Evolutionary conservation across 2,329 filamentous ascomycete genomes (phyloP).

Genomic region (Talaromyces verruculosus): DNA sequence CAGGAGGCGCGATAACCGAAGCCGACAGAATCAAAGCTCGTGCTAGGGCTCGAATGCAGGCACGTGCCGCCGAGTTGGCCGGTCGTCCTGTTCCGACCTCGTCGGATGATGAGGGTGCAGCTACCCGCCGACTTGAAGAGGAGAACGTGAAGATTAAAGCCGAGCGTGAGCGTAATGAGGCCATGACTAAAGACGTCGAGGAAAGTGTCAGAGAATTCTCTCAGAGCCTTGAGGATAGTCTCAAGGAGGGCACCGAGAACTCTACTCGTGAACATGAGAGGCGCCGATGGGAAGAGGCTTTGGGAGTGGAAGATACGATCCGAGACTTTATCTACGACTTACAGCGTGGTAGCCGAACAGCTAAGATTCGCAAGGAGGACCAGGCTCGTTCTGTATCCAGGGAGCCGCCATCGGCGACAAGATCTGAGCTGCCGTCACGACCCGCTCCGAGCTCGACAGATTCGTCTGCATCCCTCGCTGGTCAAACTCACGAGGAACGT

Average conservation of each 20-base stretch:
- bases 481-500: slow-evolving; percentile 88
- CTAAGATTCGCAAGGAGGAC: slow-evolving; percentile 66
- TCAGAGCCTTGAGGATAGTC: slow-evolving; percentile 76
- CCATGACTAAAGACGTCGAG: slow-evolving; percentile 95
- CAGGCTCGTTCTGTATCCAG: slow-evolving; percentile 34
- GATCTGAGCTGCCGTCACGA: slow-evolving; percentile 28
- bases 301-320: slow-evolving; percentile 95
- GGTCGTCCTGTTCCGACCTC: slow-evolving; percentile 73
- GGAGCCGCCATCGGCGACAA: slow-evolving; percentile 24
- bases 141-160: slow-evolving; percentile 77
- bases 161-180: slow-evolving; percentile 91
- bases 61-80: slow-evolving; percentile 86
- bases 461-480: slow-evolving; percentile 72
- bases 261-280: slow-evolving; percentile 83
- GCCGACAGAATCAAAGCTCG: slow-evolving; percentile 91
- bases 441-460: slow-evolving; percentile 50
- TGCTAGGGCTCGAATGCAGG: slow-evolving; percentile 98
- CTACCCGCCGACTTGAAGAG: slow-evolving; percentile 81
- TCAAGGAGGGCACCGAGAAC: slow-evolving; percentile 77
- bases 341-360: slow-evolving; percentile 77
- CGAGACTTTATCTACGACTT: slow-evolving; percentile 98
- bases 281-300: slow-evolving; percentile 89
- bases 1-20: slow-evolving; percentile 86
- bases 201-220: slow-evolving; percentile 91
- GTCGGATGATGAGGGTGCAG: slow-evolving; percentile 70